phyloP scores from a whole-genome alignment of 257 asterid species.

The Linaria vulgaris region DNA sequence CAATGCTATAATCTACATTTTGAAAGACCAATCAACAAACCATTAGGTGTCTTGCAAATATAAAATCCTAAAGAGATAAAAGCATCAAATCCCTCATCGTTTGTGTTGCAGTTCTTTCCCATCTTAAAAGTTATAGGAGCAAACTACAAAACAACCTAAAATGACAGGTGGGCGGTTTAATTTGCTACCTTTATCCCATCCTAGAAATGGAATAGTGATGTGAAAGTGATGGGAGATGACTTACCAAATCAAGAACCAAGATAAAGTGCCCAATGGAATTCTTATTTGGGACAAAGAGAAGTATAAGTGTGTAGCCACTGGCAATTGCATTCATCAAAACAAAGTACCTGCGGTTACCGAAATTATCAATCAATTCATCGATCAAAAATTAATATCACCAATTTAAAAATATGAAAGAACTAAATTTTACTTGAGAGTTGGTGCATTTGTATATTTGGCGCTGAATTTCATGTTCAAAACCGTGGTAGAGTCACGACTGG shows the following conservation, averaged over 20 bases:
- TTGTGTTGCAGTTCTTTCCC: too few species aligned
- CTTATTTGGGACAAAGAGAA: slow-evolving; percentile 53
- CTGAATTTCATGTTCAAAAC: slow-evolving; percentile 63
- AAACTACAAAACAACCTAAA: too few species aligned
- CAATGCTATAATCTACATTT: slow-evolving; percentile 49
- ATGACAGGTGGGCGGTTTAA: too few species aligned
- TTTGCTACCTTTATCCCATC: too few species aligned
- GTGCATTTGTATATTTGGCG: slow-evolving; percentile 66
- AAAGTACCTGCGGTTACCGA: slow-evolving; percentile 51
- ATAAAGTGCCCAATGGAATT: slow-evolving; percentile 43
- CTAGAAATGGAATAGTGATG: background rate
- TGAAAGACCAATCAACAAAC: background rate
- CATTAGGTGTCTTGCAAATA: background rate
- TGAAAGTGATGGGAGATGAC: slow-evolving; percentile 1
- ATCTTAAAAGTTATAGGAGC: too few species aligned
- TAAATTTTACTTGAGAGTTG: slow-evolving; percentile 64
- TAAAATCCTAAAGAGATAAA: background rate
- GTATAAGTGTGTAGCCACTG: slow-evolving; percentile 56
- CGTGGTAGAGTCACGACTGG: slow-evolving; percentile 60
- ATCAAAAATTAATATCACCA: background rate
- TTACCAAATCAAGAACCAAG: slow-evolving; percentile 67
- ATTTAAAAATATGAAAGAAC: background rate
- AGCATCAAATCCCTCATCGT: too few species aligned
- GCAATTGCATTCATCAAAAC: slow-evolving; percentile 65
- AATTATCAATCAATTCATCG: background rate